These are phyloP conservation scores for Lasiodiplodia gonubiensis DNA, from an alignment of 2,329 filamentous ascomycete species.

Conservation along the genomic window DNA sequence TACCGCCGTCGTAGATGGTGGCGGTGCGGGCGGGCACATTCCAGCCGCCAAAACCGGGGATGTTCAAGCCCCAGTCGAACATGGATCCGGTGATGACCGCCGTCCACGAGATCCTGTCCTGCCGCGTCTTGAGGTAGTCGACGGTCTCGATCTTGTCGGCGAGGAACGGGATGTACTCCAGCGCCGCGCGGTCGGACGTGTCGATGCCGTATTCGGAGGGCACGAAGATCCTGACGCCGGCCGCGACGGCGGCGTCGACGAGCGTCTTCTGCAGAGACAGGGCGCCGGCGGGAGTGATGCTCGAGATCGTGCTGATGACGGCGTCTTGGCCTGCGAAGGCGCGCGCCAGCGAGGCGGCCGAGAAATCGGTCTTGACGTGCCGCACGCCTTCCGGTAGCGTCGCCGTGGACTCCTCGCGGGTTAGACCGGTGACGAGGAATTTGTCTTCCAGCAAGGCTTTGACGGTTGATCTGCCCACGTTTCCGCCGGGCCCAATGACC, in stretches of 20 bases:
- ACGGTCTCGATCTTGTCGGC: constrained; percentile 55
- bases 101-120: constrained; percentile 62
- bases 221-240: constrained; percentile 66
- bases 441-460: no score
- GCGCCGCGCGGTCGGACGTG: constrained; percentile 42
- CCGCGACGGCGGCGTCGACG: constrained; percentile 64
- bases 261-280: constrained; percentile 56
- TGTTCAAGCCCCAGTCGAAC: constrained; percentile 64
- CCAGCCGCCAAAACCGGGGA: constrained; percentile 58
- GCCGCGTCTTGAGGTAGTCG: constrained; percentile 59
- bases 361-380: constrained; percentile 54
- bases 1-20: constrained; percentile 63
- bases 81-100: constrained; percentile 64
- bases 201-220: constrained; percentile 64
- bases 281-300: constrained; percentile 41
- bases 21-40: constrained; percentile 57
- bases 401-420: no score
- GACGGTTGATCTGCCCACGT: no score
- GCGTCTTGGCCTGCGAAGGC: constrained; percentile 64
- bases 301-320: constrained; percentile 54
- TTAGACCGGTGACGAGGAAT: no score
- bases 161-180: constrained; percentile 58
- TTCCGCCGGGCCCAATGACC: no score
- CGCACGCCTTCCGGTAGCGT: no score
- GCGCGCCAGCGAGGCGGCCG: constrained; percentile 54